Base-by-base conservation (phyloP, 106 monocot genomes). In the Dendrobium catenatum region DNA sequence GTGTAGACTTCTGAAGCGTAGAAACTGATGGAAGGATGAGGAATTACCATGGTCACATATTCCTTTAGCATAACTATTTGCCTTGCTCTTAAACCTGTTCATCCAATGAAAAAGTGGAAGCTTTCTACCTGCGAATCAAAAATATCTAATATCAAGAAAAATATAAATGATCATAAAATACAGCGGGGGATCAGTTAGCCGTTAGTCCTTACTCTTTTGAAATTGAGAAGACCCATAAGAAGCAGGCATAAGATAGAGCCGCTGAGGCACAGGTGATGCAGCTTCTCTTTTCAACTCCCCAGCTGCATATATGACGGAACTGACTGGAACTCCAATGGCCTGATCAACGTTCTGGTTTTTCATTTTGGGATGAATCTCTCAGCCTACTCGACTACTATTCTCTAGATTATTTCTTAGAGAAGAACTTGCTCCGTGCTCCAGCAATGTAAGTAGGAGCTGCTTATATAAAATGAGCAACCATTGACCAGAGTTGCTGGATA, bases 281-380 rank as follows among this genome's bases (percentile, higher is more conserved):
- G 68, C 54, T 70, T 51, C 51, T 15, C 56, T 3, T 7, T 59
- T 18, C 44, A 59, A 59, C 27, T 84, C 79, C 22, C 59, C 64
- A 26, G 75, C 77, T 64, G 77, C 55, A 27, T 68, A 84, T 55
- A 67, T 70, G 15, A 78, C n/a, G 13, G 83, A 83, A 20, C 80
- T 80, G 27, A 85, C 73, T 17, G 85, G 85, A 37, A 85, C 73
- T 24, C 85, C 85, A 15, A 85, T 72, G 75, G 78, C 85, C 26
- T 81, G 77, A 10, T 56, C 85, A 19, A 27, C 9, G 26, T n/a
- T 42, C 42, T 24, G 48, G 42, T 22, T 85, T 72, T 82, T 70
- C 85, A 85, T 85, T 78, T 49, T 31, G 29, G 0, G 37, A 31
- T 20, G 47, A 49, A 51, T 13, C 51, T 2, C 51, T 3, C 3